Evolutionary conservation across 169 alveolate species (phyloP), one percentile per base, ranked within the genome.

Genomic region (Eimeria nieschulzi): DNA sequence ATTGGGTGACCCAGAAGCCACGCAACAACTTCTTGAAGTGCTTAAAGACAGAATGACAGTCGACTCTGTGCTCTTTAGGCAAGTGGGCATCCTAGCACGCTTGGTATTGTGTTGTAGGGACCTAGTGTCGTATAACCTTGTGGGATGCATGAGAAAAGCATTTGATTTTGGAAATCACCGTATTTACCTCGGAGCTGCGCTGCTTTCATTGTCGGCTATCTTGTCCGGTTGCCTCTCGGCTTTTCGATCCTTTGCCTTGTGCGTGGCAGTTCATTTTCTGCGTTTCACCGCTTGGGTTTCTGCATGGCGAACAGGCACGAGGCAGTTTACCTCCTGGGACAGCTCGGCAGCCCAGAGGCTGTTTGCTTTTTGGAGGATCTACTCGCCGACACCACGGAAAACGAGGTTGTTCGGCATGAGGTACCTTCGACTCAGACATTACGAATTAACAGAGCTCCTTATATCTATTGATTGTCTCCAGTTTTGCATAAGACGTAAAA

Each of bases 271-370:
- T 33, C 46, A 33, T 33, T 33, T 3, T 33, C 46, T 33, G 6
- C 46, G 46, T 33, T 3, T 33, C 3, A 33, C 46, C 46, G 46
- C 46, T 72, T 13, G 10, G n/a, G 12, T 33, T 39, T 23, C 59
- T 23, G 46, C 46, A 3, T 46, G 17, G 68, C 64, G 55, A 12
- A 19, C 85, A 76, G 85, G 53, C 99, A 97, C 92, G 99, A 97
- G 92, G 96, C 96, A n/a, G 97, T 97, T 23, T 97, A 97, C 93
- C 98, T 97, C 9, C 93, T 97, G 55, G 99, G 99, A 13, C 98
- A 97, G 92, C 94, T 97, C 79, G 95, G 97, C 66, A 87, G 95
- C 85, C 92, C 66, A 19, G 95, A 95, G 54, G 96, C 98, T 19
- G 68, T 95, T 25, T 87, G 85, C 26, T 85, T 90, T 54, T 94